A percentile compares a stretch with the other conserved stretches of the same genome.
These are phyloP conservation scores for Acacia pycnantha DNA, from an alignment of 331 rosid species.

Conservation along the genomic window DNA sequence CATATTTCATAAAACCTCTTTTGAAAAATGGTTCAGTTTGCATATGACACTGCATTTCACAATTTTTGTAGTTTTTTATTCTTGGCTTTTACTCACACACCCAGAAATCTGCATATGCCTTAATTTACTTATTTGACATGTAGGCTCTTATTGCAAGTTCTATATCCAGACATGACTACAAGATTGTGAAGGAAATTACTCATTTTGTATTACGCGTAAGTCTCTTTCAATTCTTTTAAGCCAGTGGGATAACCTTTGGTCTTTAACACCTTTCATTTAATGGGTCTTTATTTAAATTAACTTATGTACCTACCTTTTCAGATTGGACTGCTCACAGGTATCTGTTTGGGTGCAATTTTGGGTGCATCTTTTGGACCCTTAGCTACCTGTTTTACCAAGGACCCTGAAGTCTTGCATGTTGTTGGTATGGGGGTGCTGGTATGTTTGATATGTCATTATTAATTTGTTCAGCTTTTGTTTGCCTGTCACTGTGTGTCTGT, in stretches of 20 bases:
- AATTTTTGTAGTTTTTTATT: background rate
- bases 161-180: conserved; percentile 77
- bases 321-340: conserved; percentile 77
- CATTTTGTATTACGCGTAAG: conserved; percentile 59
- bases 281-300: background rate
- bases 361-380: conserved; percentile 80
- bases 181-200: conserved; percentile 69
- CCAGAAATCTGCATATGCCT: background rate
- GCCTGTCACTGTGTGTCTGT: background rate
- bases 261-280: conserved; percentile 19
- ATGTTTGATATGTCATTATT: conserved; percentile 36
- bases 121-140: conserved; percentile 21
- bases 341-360: conserved; percentile 66
- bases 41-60: background rate
- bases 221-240: background rate
- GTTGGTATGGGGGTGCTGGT: conserved; percentile 74
- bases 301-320: conserved; percentile 33
- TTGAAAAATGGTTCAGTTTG: conserved; percentile 8
- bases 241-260: conserved; percentile 23
- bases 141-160: conserved; percentile 92
- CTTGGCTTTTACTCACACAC: background rate
- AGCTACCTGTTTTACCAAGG: conserved; percentile 81
- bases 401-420: conserved; percentile 72
- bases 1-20: conserved; percentile 2
- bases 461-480: conserved; percentile 9